These are phyloP conservation scores for Elsinoe fawcettii DNA, from an alignment of 2,329 filamentous ascomycete genomes.

Conservation along the genomic window DNA sequence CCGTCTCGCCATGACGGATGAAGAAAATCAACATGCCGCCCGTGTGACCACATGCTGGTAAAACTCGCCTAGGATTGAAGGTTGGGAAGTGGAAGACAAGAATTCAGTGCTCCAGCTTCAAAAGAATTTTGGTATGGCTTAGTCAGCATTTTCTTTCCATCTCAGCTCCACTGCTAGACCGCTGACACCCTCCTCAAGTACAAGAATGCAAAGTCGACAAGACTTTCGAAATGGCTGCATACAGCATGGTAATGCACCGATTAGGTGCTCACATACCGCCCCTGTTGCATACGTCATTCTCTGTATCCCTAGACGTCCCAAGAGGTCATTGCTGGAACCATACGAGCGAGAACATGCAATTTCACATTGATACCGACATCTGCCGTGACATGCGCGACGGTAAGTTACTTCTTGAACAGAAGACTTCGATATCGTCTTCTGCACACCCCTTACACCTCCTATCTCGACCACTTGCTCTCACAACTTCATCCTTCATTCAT, in stretches of 20 bases:
- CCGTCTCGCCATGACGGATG: constrained; percentile 81
- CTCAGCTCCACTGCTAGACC: too few relatives aligned
- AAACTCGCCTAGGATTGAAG: neutral
- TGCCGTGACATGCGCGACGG: neutral
- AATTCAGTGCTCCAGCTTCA: neutral
- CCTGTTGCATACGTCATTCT: too few relatives aligned
- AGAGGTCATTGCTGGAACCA: neutral
- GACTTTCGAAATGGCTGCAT: too few relatives aligned
- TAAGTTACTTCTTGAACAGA: neutral
- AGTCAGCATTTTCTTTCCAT: neutral
- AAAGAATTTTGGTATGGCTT: neutral
- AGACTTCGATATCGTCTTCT: neutral
- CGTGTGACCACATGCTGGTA: constrained; percentile 4
- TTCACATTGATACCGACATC: neutral
- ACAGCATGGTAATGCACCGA: too few relatives aligned
- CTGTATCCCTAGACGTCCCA: too few relatives aligned
- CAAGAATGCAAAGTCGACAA: too few relatives aligned
- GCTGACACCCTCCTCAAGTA: too few relatives aligned
- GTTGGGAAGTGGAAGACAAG: neutral
- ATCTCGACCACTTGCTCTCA: neutral
- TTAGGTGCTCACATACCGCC: too few relatives aligned
- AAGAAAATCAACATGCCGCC: constrained; percentile 58
- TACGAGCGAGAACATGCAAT: neutral
- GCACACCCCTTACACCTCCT: neutral
- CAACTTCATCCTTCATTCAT: neutral